Evolutionary conservation across 2,329 filamentous ascomycete species (phyloP), one percentile per base, ranked within the genome.

Genomic region (Colletotrichum truncatum): DNA sequence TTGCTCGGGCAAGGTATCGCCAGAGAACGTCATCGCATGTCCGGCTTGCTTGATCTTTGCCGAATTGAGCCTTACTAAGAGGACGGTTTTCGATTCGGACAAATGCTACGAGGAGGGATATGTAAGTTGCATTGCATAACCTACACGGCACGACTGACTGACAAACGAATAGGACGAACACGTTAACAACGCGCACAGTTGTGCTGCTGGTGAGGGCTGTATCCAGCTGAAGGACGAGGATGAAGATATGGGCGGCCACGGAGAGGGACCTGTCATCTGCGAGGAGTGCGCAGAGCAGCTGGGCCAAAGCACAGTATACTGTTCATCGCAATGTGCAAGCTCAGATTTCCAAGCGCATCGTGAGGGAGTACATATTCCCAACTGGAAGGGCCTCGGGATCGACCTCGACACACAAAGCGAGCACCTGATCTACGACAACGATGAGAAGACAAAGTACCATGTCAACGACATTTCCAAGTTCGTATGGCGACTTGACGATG

Each of bases 1-100:
- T 8, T 85, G 83, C 66, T 67, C 72, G 1, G 74, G 74, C 54
- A 39, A 66, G 0, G 74, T 81, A 12, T 72, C 79, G 12, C 46
- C 71, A 2, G 74, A 76, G 43, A 71, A 78, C 8, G 77, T 83
- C 7, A 61, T 80, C 1, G 79, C 80, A 5, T 85, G 84, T 54
- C 73, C 78, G 2, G 52, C 84, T 6, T 85, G 84, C 69, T 80
- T 84, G 67, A 71, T 80, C n/a, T 71, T 82, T 2, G 66, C 72
- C 10, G 73, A 79, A 38, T 75, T 80, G 63, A 78, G 78, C 11
- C 73, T 80, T 4, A 66, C 66, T 9, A 71, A 73, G 52, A 73
- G 81, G 59, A 79, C 78, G 2, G 72, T 83, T 7, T 85, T 83
- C 67, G 85, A 83, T 70, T 82, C 81, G 1, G 75, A 80, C 6